These are phyloP conservation scores for Penicillium goetzii DNA, from an alignment of 495 filamentous ascomycete genomes.

Conservation along the genomic window DNA sequence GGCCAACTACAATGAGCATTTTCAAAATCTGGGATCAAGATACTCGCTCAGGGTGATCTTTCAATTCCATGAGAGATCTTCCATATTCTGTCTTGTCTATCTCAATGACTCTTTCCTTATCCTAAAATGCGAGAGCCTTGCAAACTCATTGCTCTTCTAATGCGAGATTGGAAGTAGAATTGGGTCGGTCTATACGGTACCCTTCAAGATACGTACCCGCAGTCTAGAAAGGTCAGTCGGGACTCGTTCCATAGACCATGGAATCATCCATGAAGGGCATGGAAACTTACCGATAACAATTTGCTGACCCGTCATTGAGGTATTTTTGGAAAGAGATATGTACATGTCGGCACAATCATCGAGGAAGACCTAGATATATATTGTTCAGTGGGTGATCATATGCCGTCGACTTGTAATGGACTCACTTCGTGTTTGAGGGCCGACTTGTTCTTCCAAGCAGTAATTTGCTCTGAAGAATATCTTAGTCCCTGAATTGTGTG, in stretches of 20 bases:
- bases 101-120: too few relatives aligned
- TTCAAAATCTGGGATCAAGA: too few relatives aligned
- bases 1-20: too few relatives aligned
- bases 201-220: not conserved
- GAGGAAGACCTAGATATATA: slow-evolving; percentile 8
- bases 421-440: slow-evolving; percentile 8
- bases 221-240: not conserved
- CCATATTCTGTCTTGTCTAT: too few relatives aligned
- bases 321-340: slow-evolving; percentile 10
- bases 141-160: too few relatives aligned
- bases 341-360: slow-evolving; percentile 16
- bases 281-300: slow-evolving; percentile 5
- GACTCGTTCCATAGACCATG: not conserved
- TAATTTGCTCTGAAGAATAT: slow-evolving; percentile 7
- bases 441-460: slow-evolving; percentile 2
- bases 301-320: slow-evolving; percentile 12
- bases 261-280: too few relatives aligned
- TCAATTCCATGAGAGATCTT: too few relatives aligned
- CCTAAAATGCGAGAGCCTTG: too few relatives aligned
- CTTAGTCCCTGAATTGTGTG: not conserved
- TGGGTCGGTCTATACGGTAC: too few relatives aligned
- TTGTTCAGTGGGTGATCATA: not conserved
- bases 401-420: too few relatives aligned
- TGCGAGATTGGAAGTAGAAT: too few relatives aligned
- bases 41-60: too few relatives aligned